Evolutionary conservation across 768 basidiomycete genomes (phyloP), one percentile per base, ranked within the genome.

Genomic region (Leucocoprinus birnbaumii): DNA sequence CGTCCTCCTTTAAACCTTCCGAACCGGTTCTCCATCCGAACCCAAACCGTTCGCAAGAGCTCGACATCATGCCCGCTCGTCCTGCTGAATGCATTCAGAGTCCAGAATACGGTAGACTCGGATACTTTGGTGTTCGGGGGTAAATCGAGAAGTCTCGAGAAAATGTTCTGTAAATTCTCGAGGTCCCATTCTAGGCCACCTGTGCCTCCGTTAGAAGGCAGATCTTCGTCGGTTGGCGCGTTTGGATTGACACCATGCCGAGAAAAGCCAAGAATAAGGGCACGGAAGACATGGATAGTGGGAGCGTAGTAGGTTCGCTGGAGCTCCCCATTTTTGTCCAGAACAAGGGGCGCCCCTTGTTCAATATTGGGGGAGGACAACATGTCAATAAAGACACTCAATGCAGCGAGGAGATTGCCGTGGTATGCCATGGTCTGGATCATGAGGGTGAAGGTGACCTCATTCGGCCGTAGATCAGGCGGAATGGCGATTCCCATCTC

Each of bases 221-320:
- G 53, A n/a, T 53, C 9, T 38, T 50, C n/a, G n/a, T n/a, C n/a
- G n/a, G 26, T 37, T 53, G 41, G 10, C 51, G 14, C 35, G 25
- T 51, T 38, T 31, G 67, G 63, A 6, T 66, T 62, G 31, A 69
- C 59, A 37, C 80, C 88, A 60, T 89, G 83, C 10, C 79, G 80
- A 6, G 75, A 72, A 65, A 91, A 94, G 1, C 89, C 91, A 16
- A 87, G 76, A 63, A 94, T 92, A 38, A 94, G 65, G 16, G 81
- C 81, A 19, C 89, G 82, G 66, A 86, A 94, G 27, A 83, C 73
- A 19, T 78, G 68, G 45, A 81, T 63, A 1, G 75, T 80, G 2
- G 81, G 80, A 22, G 63, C 66, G 53, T 75, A 79, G 7, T 63
- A 62, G 10, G 54, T 56, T 1, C 69, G 68, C 22, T 62, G 53